Evolutionary conservation across 768 basidiomycete species (phyloP).

Genomic region (Cytidiella melzeri): DNA sequence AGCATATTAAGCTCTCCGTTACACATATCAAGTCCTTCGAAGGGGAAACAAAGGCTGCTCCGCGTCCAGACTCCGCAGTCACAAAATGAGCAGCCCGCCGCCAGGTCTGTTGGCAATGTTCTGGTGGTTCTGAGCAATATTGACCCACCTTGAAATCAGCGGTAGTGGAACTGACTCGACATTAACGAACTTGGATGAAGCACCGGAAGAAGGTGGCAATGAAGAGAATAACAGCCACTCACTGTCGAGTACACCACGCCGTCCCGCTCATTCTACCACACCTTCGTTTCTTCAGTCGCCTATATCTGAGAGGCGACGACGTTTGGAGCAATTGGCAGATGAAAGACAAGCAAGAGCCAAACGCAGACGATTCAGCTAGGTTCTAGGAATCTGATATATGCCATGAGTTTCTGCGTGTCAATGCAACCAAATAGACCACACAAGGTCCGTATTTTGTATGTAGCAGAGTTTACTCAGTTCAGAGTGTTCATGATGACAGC

Average conservation of each 20-base stretch:
- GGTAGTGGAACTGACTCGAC: background rate
- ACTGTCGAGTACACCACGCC: conserved; percentile 3
- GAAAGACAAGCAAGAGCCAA: conserved; percentile 16
- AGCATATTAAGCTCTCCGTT: background rate
- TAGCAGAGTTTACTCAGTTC: too few relatives aligned
- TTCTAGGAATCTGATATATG: background rate
- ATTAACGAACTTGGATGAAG: background rate
- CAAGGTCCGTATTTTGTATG: too few relatives aligned
- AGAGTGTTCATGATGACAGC: too few relatives aligned
- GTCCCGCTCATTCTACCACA: conserved; percentile 6
- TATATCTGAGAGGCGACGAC: conserved; percentile 28
- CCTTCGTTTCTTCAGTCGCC: conserved; percentile 27
- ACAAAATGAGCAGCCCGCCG: background rate
- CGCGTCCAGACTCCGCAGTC: background rate
- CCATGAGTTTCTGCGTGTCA: too few relatives aligned
- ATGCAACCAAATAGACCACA: too few relatives aligned
- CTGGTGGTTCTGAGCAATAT: background rate
- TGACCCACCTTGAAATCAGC: background rate
- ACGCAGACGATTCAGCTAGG: background rate
- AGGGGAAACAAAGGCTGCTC: background rate
- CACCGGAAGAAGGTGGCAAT: conserved; percentile 3
- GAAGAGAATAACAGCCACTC: background rate
- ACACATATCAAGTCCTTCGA: background rate
- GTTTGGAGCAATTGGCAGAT: conserved; percentile 28
- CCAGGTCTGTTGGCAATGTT: background rate